Conservation (phyloP, 1,284 basidiomycete species). For the Rhodotorula sp. region DNA sequence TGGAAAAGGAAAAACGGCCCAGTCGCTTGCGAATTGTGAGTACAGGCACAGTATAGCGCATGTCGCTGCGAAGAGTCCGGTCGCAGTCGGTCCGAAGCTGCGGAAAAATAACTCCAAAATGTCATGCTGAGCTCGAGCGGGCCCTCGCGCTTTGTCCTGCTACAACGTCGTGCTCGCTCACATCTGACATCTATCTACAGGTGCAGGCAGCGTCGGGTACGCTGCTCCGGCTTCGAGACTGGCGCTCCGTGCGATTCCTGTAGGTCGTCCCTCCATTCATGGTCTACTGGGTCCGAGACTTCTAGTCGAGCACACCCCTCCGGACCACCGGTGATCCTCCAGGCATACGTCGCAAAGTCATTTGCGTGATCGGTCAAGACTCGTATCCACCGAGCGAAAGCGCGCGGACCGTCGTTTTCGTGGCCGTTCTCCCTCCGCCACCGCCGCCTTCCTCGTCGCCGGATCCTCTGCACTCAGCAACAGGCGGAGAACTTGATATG, state of each 20-base stretch:
- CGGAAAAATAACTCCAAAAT: no score
- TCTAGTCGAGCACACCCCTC: not conserved
- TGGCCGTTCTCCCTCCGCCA: slow-evolving; percentile 13
- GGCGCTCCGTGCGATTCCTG: slow-evolving; percentile 16
- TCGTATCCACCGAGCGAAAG: not conserved
- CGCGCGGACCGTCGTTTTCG: not conserved
- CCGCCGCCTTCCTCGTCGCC: not conserved
- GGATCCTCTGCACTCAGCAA: not conserved
- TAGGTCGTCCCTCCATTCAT: not conserved
- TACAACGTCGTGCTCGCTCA: no score
- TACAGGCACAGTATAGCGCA: not conserved
- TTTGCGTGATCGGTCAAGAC: slow-evolving; percentile 11
- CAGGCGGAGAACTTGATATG: no score
- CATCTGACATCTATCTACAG: not conserved
- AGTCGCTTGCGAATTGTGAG: slow-evolving; percentile 8
- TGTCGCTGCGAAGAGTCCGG: not conserved
- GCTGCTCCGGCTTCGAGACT: slow-evolving; percentile 21
- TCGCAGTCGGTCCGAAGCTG: no score
- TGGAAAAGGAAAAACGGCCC: slow-evolving; percentile 13
- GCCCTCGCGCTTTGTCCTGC: no score
- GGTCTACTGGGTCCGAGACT: not conserved
- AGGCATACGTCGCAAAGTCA: not conserved
- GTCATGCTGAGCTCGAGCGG: no score
- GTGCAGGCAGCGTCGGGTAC: slow-evolving; percentile 10
- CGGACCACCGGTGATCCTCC: not conserved